Evolutionary conservation across 306 rosid species (phyloP).

Genomic region (Trichosanthes cucumerina): DNA sequence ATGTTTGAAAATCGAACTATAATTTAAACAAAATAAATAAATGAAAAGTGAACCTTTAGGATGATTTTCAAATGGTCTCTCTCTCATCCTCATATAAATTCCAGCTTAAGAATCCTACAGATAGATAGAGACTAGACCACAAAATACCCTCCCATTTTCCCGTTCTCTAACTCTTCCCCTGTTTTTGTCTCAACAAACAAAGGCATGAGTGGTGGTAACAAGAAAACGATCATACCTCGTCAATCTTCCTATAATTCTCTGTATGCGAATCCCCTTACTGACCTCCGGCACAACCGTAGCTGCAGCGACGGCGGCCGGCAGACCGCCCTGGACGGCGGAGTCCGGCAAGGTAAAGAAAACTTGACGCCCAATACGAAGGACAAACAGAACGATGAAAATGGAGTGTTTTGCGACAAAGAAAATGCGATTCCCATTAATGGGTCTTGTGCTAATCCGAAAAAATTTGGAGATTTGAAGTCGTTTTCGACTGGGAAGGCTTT

Average conservation of each 20-base stretch:
- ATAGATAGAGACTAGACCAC: background rate
- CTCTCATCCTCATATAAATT: background rate
- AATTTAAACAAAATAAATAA: background rate
- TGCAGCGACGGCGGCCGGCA: constrained; percentile 32
- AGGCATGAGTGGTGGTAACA: background rate
- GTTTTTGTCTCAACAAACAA: background rate
- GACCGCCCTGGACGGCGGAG: background rate
- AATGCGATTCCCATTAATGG: constrained; percentile 30
- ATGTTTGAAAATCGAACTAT: no score
- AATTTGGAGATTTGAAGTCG: constrained; percentile 34
- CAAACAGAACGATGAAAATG: background rate
- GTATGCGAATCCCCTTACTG: constrained; percentile 41
- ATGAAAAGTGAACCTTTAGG: background rate
- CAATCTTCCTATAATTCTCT: constrained; percentile 40
- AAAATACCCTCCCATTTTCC: background rate
- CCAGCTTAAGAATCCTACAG: background rate
- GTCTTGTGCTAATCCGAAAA: constrained; percentile 19
- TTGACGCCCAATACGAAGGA: constrained; percentile 19
- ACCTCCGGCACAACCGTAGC: constrained; percentile 51
- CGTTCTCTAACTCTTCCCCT: background rate
- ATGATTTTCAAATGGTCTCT: background rate
- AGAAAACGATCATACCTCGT: constrained; percentile 10
- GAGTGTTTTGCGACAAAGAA: constrained; percentile 30
- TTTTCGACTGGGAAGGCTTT: constrained; percentile 42
- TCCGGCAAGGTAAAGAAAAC: constrained; percentile 23